Evolutionary conservation across 352 stramenopile genomes (phyloP).

Genomic region (Phytophthora palmivora): DNA sequence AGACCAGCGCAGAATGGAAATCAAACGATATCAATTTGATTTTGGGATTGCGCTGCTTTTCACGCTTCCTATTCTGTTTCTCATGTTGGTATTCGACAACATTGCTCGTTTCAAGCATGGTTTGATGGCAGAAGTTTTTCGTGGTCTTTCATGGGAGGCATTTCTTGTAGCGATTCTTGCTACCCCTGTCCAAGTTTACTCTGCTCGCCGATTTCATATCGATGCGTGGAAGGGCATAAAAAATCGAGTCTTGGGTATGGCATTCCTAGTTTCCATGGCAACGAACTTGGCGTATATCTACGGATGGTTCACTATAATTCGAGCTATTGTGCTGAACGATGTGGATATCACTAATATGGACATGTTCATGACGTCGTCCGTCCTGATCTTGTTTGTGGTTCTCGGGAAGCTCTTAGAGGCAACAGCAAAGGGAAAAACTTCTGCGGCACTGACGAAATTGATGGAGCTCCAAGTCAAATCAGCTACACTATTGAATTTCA

Average conservation of each 20-base stretch:
- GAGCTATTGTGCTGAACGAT: conserved; percentile 59
- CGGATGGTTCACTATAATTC: conserved; percentile 88
- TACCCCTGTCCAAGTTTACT: conserved; percentile 96
- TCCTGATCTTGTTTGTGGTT: conserved; percentile 98
- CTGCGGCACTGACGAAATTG: conserved; percentile 93
- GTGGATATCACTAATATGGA: conserved; percentile 62
- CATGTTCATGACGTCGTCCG: conserved; percentile 97
- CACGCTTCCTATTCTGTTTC: conserved; percentile 92
- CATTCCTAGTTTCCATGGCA: conserved; percentile 96
- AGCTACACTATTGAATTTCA: conserved; percentile 88
- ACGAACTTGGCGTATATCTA: conserved; percentile 96
- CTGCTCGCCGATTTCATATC: conserved; percentile 93
- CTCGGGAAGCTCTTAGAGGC: conserved; percentile 97
- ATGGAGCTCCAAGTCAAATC: conserved; percentile 95
- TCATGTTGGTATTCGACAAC: conserved; percentile 88
- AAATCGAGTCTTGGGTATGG: conserved; percentile 93
- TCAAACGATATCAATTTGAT: conserved; percentile 71
- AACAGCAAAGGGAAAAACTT: conserved; percentile 93
- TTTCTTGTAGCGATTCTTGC: conserved; percentile 81
- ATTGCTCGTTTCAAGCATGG: conserved; percentile 52
- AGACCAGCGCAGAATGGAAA: conserved; percentile 74
- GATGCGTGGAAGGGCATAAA: conserved; percentile 91
- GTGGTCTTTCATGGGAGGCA: conserved; percentile 67
- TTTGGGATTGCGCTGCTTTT: conserved; percentile 89
- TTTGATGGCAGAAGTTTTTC: conserved; percentile 55